Conservation (phyloP, 192 early-diverging fungal genomes). For the Coemansia aciculifera region DNA sequence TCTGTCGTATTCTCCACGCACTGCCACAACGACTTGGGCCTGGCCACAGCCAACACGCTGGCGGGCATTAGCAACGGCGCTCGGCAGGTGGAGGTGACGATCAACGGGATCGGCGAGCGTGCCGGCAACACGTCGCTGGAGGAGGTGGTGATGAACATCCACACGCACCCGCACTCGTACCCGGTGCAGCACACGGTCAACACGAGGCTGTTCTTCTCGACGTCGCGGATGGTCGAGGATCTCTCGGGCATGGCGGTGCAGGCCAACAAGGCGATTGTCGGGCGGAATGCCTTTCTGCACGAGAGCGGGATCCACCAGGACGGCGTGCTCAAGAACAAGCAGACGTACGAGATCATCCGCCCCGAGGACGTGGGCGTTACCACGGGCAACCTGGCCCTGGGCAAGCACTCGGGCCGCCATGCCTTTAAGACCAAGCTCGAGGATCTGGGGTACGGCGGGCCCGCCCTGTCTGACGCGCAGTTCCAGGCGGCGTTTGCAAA, state of each 20-base stretch:
- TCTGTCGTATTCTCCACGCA: slow-evolving; percentile 89
- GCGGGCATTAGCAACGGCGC: slow-evolving; percentile 89
- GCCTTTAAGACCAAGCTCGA: slow-evolving; percentile 82
- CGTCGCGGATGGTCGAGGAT: slow-evolving; percentile 85
- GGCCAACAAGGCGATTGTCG: slow-evolving; percentile 98
- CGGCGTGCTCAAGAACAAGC: slow-evolving; percentile 94
- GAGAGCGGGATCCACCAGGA: slow-evolving; percentile 99
- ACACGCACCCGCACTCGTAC: slow-evolving; percentile 86
- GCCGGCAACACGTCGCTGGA: slow-evolving; percentile 97
- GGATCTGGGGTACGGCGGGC: slow-evolving; percentile 70
- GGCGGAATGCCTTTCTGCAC: slow-evolving; percentile 94
- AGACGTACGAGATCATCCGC: slow-evolving; percentile 95
- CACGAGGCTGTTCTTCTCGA: slow-evolving; percentile 82
- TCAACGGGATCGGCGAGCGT: slow-evolving; percentile 98
- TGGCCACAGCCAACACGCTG: slow-evolving; percentile 95
- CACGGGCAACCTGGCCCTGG: slow-evolving; percentile 81
- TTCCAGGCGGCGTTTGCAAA: slow-evolving; percentile 81
- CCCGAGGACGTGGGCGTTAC: slow-evolving; percentile 90
- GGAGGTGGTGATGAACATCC: slow-evolving; percentile 93
- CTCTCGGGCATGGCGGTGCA: slow-evolving; percentile 95
- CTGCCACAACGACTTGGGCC: slow-evolving; percentile 96
- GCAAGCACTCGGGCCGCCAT: slow-evolving; percentile 96
- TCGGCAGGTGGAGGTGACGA: slow-evolving; percentile 94
- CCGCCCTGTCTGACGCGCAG: slow-evolving; percentile 59
- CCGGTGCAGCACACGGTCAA: slow-evolving; percentile 91